Evolutionary conservation across 164 flowering plant species (phyloP), one percentile per base, ranked within the genome.

Genomic region (Chimonanthus praecox): DNA sequence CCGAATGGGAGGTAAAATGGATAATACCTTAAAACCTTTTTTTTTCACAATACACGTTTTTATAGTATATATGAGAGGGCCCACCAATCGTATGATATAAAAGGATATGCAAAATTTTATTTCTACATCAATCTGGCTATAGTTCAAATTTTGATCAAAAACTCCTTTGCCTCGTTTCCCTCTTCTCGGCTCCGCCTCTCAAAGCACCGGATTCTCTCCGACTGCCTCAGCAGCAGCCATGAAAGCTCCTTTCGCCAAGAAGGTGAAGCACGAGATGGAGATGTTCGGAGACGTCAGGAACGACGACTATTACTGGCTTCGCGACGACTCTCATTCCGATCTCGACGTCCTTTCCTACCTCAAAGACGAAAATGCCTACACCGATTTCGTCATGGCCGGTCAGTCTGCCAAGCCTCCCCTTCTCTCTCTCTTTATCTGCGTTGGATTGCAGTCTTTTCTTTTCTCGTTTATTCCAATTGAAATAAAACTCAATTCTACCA

Each of bases 261-360:
- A 92, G 79, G 88, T 88, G 78, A 83, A 75, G 83, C 93, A 88
- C 74, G 87, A 78, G 51, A 90, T 92, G 97, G 90, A 87, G 83
- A 72, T 92, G 90, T 92, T 94, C 72, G 97, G 94, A 11, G 97
- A 94, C 75, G 88, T 85, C 3, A 84, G 98, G 74, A 65, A 85
- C 69, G 97, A 94, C 78, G 79, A 90, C 71, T 92, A 92, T 77
- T 92, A 90, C 80, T 94, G 97, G 97, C 91, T 94, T n/a, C 94
- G 97, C 4, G 98, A 94, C 73, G 96, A 94, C 71, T 88, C 97
- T 67, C 91, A 97, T 21, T 70, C 90, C 9, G 68, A 90, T 72
- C 86, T 90, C n/a, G 85, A 87, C 3, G 81, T 92, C 45, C 84
- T 90, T 51, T 76, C 88, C 33, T 82, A 94, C 50, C 60, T 10